A percentile compares a stretch with the other conserved stretches of the same genome.
Evolutionary conservation across 202 grass and related monocot genomes (phyloP).

Genomic region (Carex sylvatica): DNA sequence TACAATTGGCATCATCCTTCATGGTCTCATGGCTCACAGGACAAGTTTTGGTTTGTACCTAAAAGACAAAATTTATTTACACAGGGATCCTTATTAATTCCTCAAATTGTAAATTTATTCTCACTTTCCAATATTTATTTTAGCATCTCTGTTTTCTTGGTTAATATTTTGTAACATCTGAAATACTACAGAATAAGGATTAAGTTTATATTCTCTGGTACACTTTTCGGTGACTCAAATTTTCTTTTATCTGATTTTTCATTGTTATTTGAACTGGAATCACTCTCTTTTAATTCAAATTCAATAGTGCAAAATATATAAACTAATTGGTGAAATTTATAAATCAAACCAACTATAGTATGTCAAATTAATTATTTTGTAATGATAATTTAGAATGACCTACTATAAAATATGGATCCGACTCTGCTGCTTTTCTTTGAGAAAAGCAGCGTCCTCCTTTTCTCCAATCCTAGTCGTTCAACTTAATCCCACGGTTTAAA

Average conservation of each 20-base stretch:
- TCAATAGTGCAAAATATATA: neutral
- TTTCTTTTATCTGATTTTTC: neutral
- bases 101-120: neutral
- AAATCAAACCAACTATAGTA: neutral
- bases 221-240: neutral
- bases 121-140: neutral
- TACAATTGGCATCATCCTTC: slow-evolving; percentile 1
- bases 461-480: too few species aligned
- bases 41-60: neutral
- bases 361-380: neutral
- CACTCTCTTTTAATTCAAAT: neutral
- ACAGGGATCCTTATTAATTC: neutral
- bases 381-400: neutral
- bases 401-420: neutral
- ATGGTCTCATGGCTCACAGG: neutral
- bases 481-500: too few species aligned
- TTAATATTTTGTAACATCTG: neutral
- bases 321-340: neutral
- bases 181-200: neutral
- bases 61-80: slow-evolving; percentile 5
- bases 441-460: too few species aligned
- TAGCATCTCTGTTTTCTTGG: neutral
- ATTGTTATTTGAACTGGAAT: neutral
- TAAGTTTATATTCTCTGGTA: neutral
- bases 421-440: too few species aligned